These are phyloP conservation scores for Lactarius indigo DNA, from an alignment of 768 basidiomycete genomes.

Conservation along the genomic window DNA sequence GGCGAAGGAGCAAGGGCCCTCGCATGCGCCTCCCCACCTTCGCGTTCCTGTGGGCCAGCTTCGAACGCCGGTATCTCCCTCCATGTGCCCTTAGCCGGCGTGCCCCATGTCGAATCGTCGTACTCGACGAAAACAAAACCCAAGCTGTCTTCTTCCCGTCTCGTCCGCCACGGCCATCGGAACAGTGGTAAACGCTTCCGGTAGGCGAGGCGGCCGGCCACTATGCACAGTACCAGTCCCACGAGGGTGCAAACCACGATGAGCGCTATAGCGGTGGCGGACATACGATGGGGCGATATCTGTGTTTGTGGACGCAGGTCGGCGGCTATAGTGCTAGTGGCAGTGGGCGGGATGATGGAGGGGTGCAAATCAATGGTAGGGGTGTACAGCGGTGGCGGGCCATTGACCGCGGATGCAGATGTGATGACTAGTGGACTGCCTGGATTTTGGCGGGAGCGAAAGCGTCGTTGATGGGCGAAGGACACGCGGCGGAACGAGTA, in stretches of 20 bases:
- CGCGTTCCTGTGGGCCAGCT: neutral
- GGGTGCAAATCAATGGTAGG: neutral
- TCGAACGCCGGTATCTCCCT: slow-evolving; percentile 11
- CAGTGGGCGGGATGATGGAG: neutral
- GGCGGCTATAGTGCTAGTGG: neutral
- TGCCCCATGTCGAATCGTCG: slow-evolving; percentile 15
- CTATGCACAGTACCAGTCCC: slow-evolving; percentile 1
- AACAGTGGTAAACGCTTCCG: neutral
- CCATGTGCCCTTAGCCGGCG: neutral
- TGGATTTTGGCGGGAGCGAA: slow-evolving; percentile 11
- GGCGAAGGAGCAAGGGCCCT: neutral
- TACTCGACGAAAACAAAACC: slow-evolving; percentile 21
- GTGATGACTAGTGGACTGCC: neutral
- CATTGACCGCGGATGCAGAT: neutral
- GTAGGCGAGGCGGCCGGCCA: neutral
- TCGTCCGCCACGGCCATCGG: neutral
- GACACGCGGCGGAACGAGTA: slow-evolving; percentile 1
- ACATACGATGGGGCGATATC: neutral
- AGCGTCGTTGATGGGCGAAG: slow-evolving; percentile 9
- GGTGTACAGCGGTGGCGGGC: neutral
- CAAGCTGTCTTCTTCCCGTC: slow-evolving; percentile 7
- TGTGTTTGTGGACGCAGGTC: slow-evolving; percentile 5
- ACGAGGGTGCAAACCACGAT: slow-evolving; percentile 11
- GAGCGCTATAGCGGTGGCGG: slow-evolving; percentile 9
- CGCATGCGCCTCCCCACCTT: neutral